These are phyloP conservation scores for Pyronema omphalodes DNA, from an alignment of 495 filamentous ascomycete species.

Conservation along the genomic window DNA sequence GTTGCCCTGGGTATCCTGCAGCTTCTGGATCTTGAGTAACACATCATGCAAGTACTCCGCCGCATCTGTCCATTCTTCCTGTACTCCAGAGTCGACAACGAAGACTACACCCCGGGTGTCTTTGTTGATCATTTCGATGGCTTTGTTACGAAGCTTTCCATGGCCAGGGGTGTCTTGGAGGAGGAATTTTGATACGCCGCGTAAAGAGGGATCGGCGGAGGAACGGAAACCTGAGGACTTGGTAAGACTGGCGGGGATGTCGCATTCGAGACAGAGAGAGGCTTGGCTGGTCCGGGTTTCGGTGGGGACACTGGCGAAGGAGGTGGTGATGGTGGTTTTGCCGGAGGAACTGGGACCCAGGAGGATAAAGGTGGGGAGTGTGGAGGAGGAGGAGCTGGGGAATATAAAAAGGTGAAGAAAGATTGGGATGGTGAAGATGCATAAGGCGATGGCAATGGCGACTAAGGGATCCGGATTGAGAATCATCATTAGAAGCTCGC, in stretches of 20 bases:
- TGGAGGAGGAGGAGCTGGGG: constrained; percentile 40
- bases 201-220: constrained; percentile 45
- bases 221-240: constrained; percentile 52
- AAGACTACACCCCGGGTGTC: constrained; percentile 65
- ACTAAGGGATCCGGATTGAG: constrained; percentile 35
- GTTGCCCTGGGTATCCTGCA: constrained; percentile 38
- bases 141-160: constrained; percentile 63
- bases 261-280: constrained; percentile 51
- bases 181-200: constrained; percentile 50
- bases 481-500: not conserved
- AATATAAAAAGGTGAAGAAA: constrained; percentile 64
- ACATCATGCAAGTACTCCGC: constrained; percentile 76
- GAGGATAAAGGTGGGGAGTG: constrained; percentile 65
- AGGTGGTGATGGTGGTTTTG: constrained; percentile 73
- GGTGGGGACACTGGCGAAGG: constrained; percentile 18
- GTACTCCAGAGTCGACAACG: constrained; percentile 63
- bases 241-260: constrained; percentile 44
- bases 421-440: constrained; percentile 56
- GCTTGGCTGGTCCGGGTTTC: constrained; percentile 69
- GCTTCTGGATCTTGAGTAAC: constrained; percentile 61
- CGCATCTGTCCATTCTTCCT: constrained; percentile 37
- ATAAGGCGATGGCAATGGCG: constrained; percentile 44
- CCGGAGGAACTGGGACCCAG: constrained; percentile 68
- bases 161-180: constrained; percentile 84
- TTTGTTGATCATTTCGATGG: constrained; percentile 28